Conservation (phyloP, 495 filamentous ascomycete species). For the Darksidea phi region DNA sequence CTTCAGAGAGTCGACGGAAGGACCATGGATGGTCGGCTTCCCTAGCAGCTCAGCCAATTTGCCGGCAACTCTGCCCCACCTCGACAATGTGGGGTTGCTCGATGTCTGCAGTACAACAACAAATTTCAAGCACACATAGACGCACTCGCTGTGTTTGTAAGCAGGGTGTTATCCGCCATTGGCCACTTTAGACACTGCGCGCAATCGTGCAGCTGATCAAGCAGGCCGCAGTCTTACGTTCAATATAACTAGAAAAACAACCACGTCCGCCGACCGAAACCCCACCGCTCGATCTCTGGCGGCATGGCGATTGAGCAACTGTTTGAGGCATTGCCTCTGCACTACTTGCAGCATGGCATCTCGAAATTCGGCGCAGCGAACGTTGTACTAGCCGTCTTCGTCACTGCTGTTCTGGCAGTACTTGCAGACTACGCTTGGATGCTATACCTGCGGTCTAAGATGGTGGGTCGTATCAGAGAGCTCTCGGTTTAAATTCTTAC, state of each 20-base stretch:
- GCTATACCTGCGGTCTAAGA: constrained; percentile 35
- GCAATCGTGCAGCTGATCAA: no score
- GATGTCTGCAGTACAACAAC: neutral
- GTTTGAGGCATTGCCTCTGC: constrained; percentile 29
- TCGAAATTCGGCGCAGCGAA: constrained; percentile 27
- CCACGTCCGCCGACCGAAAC: no score
- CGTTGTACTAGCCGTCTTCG: constrained; percentile 10
- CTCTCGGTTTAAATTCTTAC: neutral
- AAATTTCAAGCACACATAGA: neutral
- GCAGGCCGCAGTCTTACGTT: no score
- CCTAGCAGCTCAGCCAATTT: constrained; percentile 5
- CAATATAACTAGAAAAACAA: no score
- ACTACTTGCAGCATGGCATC: constrained; percentile 28
- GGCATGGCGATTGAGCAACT: constrained; percentile 32
- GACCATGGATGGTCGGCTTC: constrained; percentile 22
- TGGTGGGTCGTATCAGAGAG: constrained; percentile 17
- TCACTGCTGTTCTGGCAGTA: constrained; percentile 12
- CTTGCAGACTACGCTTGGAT: constrained; percentile 35
- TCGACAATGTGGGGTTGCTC: constrained; percentile 26
- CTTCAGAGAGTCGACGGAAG: neutral
- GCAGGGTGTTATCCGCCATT: no score
- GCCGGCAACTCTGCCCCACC: constrained; percentile 28
- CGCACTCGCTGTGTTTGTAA: neutral
- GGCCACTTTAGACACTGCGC: no score
- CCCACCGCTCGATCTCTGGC: no score